phyloP scores from a whole-genome alignment of 2,329 filamentous ascomycete species.

The Cladosporium colombiae region DNA sequence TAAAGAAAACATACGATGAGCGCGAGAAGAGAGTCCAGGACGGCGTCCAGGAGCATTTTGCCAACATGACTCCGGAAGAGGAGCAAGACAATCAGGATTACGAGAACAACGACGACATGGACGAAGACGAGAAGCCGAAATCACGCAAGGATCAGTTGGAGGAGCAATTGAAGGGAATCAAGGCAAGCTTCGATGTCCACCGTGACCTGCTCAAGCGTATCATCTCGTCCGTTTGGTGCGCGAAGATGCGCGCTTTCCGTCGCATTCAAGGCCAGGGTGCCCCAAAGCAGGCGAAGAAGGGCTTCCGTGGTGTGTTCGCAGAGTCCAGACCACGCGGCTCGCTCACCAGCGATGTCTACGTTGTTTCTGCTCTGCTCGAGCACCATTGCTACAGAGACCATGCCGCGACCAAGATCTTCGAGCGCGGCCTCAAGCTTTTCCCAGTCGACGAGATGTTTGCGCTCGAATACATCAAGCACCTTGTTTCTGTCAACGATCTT shows the following conservation, averaged over 20 bases:
- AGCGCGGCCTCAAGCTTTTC: conserved; percentile 89
- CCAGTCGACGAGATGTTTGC: conserved; percentile 92
- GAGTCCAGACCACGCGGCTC: conserved; percentile 86
- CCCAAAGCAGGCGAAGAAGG: conserved; percentile 57
- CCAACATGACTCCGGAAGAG: conserved; percentile 45
- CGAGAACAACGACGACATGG: conserved; percentile 54
- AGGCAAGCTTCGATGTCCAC: conserved; percentile 70
- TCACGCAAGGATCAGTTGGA: conserved; percentile 54
- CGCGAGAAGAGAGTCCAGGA: conserved; percentile 64
- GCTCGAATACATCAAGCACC: conserved; percentile 91
- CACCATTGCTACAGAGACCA: conserved; percentile 94
- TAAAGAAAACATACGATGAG: conserved; percentile 70
- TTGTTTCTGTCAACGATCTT: conserved; percentile 88
- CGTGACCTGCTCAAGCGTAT: conserved; percentile 76
- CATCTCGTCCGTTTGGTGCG: conserved; percentile 93
- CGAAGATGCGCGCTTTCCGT: conserved; percentile 88
- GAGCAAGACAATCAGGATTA: conserved; percentile 45
- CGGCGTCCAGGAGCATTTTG: conserved; percentile 57
- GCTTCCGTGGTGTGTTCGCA: conserved; percentile 83
- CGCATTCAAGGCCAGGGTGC: conserved; percentile 82
- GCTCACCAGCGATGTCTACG: conserved; percentile 91
- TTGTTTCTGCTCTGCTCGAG: conserved; percentile 88
- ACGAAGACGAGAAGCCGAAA: conserved; percentile 53
- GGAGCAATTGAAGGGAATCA: conserved; percentile 57
- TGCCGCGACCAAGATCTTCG: conserved; percentile 91